Percentiles rank a stretch among this genome's conserved stretches.
Conservation (phyloP, 352 stramenopile species). For the Globisporangium lucens region DNA sequence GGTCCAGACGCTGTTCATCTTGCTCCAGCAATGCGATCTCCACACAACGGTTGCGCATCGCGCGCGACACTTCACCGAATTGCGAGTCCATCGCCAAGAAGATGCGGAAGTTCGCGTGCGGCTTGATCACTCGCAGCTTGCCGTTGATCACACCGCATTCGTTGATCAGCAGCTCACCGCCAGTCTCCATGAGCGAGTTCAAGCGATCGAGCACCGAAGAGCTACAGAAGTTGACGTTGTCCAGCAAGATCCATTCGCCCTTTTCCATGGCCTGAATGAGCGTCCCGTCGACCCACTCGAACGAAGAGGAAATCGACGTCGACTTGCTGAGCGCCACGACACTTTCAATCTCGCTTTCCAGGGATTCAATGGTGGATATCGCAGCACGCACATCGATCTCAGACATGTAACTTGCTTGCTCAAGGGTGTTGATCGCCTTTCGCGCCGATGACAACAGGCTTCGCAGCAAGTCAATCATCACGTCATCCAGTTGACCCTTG, state of each 20-base stretch:
- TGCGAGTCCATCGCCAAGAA: constrained; percentile 98
- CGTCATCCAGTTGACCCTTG: constrained; percentile 66
- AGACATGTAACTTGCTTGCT: background rate
- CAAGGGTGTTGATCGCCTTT: constrained; percentile 20
- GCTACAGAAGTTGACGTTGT: constrained; percentile 99
- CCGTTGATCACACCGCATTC: constrained; percentile 96
- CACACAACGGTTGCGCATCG: constrained; percentile 99
- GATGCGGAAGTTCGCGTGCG: constrained; percentile 98
- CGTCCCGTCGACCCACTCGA: constrained; percentile 98
- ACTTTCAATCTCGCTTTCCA: constrained; percentile 29
- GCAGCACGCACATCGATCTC: background rate
- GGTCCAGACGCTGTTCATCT: constrained; percentile 54
- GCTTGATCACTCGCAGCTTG: constrained; percentile 91
- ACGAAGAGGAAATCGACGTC: constrained; percentile 76
- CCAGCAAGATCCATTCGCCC: constrained; percentile 98
- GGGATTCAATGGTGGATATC: constrained; percentile 13
- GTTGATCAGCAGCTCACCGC: constrained; percentile 97
- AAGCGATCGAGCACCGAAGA: constrained; percentile 99
- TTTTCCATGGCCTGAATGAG: constrained; percentile 97
- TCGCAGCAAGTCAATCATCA: constrained; percentile 52
- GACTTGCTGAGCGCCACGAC: constrained; percentile 64
- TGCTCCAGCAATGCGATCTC: constrained; percentile 88
- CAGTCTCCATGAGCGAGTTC: constrained; percentile 98
- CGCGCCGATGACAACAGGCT: constrained; percentile 40
- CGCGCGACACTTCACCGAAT: constrained; percentile 96